Evolutionary conservation across 805 yeast species (phyloP), one percentile per base, ranked within the genome.

Genomic region (Wilhelminamyces savonicus): DNA sequence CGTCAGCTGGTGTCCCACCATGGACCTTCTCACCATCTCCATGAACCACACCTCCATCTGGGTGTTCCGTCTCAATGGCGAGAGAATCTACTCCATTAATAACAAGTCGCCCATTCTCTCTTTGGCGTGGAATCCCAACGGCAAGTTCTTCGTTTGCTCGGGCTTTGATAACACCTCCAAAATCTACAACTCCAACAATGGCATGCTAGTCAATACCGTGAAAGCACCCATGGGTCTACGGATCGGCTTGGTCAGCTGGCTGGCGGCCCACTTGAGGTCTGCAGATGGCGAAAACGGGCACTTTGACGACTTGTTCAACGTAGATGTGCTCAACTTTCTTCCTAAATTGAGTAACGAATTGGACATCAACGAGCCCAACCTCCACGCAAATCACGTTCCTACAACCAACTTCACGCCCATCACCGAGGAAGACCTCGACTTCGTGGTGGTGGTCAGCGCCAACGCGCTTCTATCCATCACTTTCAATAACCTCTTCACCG

Each of bases 41-140:
- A 71, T 51, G 82, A 78, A 33, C 44, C 56, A 43, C 35, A 59
- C 32, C 49, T 76, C 71, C 4, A 43, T 64, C 4, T 62, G 74
- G 59, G 65, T 77, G 7, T 73, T 69, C 39, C 64, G 84, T 27
- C 50, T 66, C 24, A 70, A 67, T 34, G 80, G 78, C 1, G 71
- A 69, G 35, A 41, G 71, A 13, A 71, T 75, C 4, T 75, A 74
- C 62, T 62, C 74, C 11, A 52, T 69, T 16, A 58, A 61, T 26
- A 52, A 62, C 29, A 50, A 51, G 29, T 50, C 59, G 7, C 46
- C 44, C 11, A 62, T 63, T 17, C 32, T 50, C 4, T 50, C 48
- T 12, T 50, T 60, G 6, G 40, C 48, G 16, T 65, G 54, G 54
- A 48, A 52, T 35, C 50, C 47, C 11, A 52, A 50, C 34, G 73